A percentile compares a stretch with the other conserved stretches of the same genome.
These are phyloP conservation scores for Sisymbrium irio DNA, from an alignment of 345 rosid species.

Conservation along the genomic window DNA sequence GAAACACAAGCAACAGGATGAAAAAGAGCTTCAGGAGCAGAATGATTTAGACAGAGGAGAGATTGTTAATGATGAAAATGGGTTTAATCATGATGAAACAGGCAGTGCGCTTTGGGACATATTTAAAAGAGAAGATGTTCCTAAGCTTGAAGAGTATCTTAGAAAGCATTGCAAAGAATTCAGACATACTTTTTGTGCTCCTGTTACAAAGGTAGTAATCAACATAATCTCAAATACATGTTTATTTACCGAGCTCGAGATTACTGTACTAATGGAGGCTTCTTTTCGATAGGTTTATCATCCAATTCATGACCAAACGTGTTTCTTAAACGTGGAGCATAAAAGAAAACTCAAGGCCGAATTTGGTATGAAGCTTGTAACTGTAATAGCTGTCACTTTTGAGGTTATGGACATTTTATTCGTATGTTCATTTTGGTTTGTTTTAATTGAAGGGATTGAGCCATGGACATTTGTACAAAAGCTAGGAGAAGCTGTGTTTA, in stretches of 20 bases:
- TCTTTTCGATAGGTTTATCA: slow-evolving; percentile 52
- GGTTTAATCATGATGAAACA: slow-evolving; percentile 29
- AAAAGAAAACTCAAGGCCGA: slow-evolving; percentile 78
- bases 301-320: slow-evolving; percentile 86
- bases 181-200: slow-evolving; percentile 70
- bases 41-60: slow-evolving; percentile 10
- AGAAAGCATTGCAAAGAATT: slow-evolving; percentile 66
- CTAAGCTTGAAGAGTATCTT: slow-evolving; percentile 70
- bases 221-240: neutral
- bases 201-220: slow-evolving; percentile 54
- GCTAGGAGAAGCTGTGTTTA: slow-evolving; percentile 87
- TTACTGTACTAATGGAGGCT: neutral
- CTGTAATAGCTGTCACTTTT: neutral
- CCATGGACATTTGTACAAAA: slow-evolving; percentile 92
- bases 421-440: neutral
- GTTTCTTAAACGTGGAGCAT: slow-evolving; percentile 67
- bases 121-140: slow-evolving; percentile 85
- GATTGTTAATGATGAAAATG: slow-evolving; percentile 16
- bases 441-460: slow-evolving; percentile 55
- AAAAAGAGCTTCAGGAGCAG: slow-evolving; percentile 42
- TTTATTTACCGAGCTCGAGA: neutral
- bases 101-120: slow-evolving; percentile 90
- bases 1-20: slow-evolving; percentile 63
- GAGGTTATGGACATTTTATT: neutral
- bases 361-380: slow-evolving; percentile 45